phyloP scores from a whole-genome alignment of 1,284 basidiomycete species.

The Phenoliferia sp. region DNA sequence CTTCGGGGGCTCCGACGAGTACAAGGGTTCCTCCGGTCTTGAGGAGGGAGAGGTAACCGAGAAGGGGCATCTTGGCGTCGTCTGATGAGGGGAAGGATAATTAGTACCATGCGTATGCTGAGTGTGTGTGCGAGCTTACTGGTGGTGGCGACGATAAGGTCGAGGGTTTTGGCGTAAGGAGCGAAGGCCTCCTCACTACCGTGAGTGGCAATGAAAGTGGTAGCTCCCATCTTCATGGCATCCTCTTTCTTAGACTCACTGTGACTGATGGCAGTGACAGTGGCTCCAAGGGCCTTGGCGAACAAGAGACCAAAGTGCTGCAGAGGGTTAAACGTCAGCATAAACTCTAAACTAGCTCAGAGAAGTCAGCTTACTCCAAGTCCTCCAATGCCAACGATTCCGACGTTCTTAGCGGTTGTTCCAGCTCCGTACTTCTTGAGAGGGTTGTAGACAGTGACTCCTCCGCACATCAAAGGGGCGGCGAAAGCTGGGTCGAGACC shows the following conservation, averaged over 20 bases:
- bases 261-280: constrained; percentile 48
- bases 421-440: constrained; percentile 49
- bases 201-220: constrained; percentile 42
- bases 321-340: neutral
- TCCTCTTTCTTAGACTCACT: constrained; percentile 44
- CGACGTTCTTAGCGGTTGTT: constrained; percentile 48
- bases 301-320: constrained; percentile 40
- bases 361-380: constrained; percentile 38
- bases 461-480: constrained; percentile 46
- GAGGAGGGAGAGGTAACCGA: constrained; percentile 43
- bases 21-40: constrained; percentile 44
- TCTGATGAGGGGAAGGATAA: constrained; percentile 17
- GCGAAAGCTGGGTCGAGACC: constrained; percentile 42
- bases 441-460: constrained; percentile 48
- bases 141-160: constrained; percentile 48
- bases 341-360: neutral
- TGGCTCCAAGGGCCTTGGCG: constrained; percentile 44
- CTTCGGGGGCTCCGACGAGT: constrained; percentile 41
- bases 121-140: constrained; percentile 31
- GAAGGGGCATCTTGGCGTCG: constrained; percentile 42
- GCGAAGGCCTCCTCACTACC: constrained; percentile 36
- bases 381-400: constrained; percentile 48
- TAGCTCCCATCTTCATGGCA: constrained; percentile 41
- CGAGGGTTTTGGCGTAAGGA: constrained; percentile 42
- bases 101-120: neutral